Evolutionary conservation across 768 basidiomycete species (phyloP).

Genomic region (Pleurotus ostreatus): DNA sequence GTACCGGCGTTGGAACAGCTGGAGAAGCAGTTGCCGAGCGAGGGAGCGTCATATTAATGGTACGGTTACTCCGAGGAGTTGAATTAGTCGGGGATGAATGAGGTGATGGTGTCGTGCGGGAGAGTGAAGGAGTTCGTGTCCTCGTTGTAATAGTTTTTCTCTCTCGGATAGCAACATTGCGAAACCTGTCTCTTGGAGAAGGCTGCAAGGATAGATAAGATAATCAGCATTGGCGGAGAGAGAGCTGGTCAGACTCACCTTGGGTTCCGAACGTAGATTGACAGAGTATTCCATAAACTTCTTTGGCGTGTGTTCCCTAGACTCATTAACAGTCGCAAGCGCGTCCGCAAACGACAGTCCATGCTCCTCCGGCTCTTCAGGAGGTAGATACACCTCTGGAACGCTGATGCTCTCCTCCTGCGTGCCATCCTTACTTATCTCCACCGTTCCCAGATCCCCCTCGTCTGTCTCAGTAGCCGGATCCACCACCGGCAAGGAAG

Average conservation of each 20-base stretch:
- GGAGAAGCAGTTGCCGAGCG: slow-evolving; percentile 21
- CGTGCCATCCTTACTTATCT: slow-evolving; percentile 34
- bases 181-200: slow-evolving; percentile 60
- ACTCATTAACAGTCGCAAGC: slow-evolving; percentile 49
- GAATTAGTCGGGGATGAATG: slow-evolving; percentile 60
- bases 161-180: slow-evolving; percentile 57
- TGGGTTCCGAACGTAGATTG: slow-evolving; percentile 57
- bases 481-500: slow-evolving; percentile 44
- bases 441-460: slow-evolving; percentile 31
- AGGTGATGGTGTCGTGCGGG: slow-evolving; percentile 55
- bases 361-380: slow-evolving; percentile 37
- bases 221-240: background rate
- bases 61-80: slow-evolving; percentile 56
- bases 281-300: slow-evolving; percentile 56
- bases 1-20: slow-evolving; percentile 39
- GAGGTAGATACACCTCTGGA: slow-evolving; percentile 50
- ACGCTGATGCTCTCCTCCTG: slow-evolving; percentile 28
- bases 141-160: slow-evolving; percentile 43
- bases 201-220: slow-evolving; percentile 29
- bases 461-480: slow-evolving; percentile 27
- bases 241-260: slow-evolving; percentile 32
- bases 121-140: slow-evolving; percentile 63
- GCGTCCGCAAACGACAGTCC: slow-evolving; percentile 53
- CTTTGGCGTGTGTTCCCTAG: slow-evolving; percentile 44
- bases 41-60: slow-evolving; percentile 19